A percentile compares a stretch with the other conserved stretches of the same genome.
These are phyloP conservation scores for Xeromyces bisporus DNA, from an alignment of 495 filamentous ascomycete genomes.

Conservation along the genomic window DNA sequence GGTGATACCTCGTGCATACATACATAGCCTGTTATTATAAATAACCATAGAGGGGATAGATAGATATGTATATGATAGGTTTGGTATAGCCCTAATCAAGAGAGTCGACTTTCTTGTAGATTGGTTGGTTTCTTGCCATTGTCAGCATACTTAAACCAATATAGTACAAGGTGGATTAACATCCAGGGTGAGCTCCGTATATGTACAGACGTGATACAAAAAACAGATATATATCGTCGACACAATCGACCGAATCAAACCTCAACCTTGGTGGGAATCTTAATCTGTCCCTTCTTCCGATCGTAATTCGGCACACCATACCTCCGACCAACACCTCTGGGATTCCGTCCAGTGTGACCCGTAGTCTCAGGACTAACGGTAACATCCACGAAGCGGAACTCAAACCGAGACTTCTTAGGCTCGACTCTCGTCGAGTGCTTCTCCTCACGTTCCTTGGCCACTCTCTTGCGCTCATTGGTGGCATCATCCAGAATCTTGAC, in stretches of 20 bases:
- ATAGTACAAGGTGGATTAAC: too few species aligned
- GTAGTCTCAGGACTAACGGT: conserved; percentile 37
- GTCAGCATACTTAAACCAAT: too few species aligned
- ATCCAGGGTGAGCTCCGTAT: too few species aligned
- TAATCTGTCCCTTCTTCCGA: conserved; percentile 54
- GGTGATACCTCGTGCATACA: too few species aligned
- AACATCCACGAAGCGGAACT: conserved; percentile 62
- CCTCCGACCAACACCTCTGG: conserved; percentile 40
- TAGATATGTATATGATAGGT: too few species aligned
- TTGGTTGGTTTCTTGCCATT: too few species aligned
- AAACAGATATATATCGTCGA: too few species aligned
- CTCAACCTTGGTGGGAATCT: conserved; percentile 50
- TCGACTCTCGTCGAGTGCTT: conserved; percentile 22
- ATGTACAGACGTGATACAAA: too few species aligned
- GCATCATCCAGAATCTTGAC: conserved; percentile 26
- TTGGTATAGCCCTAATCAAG: too few species aligned
- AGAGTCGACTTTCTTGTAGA: too few species aligned
- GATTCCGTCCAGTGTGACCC: conserved; percentile 41
- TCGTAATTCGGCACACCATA: conserved; percentile 57
- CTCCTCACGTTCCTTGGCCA: conserved; percentile 23
- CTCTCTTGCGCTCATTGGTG: conserved; percentile 20
- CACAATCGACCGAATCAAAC: conserved; percentile 19
- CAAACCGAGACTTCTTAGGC: conserved; percentile 45
- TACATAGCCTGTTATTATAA: too few species aligned
- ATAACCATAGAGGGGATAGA: too few species aligned